These are phyloP conservation scores for Pseudoneurospora amorphoporcata DNA, from an alignment of 495 filamentous ascomycete species.

Conservation along the genomic window DNA sequence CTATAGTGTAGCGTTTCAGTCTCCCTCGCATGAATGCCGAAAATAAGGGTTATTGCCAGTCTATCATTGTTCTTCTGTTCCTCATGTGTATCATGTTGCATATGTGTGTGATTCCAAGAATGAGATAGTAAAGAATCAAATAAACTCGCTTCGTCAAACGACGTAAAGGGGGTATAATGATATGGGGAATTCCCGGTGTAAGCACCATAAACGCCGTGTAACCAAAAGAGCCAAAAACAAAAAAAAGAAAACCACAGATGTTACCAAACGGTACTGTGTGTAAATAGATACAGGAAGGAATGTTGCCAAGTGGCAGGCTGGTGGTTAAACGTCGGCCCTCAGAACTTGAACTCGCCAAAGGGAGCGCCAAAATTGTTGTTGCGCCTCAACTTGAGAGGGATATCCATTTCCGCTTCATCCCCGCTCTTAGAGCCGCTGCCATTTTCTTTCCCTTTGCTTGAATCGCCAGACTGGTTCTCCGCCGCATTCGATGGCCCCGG, in stretches of 20 bases:
- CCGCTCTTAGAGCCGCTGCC: slow-evolving; percentile 18
- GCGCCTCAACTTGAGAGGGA: slow-evolving; percentile 47
- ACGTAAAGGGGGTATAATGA: background rate
- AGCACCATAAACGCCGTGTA: background rate
- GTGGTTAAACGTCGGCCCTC: background rate
- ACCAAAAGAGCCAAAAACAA: background rate
- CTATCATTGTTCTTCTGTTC: background rate
- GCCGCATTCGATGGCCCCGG: background rate
- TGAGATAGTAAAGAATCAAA: background rate
- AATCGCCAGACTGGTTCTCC: slow-evolving; percentile 1
- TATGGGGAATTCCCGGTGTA: background rate
- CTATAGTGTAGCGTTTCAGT: background rate
- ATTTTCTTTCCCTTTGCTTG: slow-evolving; percentile 7
- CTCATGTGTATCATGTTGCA: background rate
- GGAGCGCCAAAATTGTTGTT: slow-evolving; percentile 52
- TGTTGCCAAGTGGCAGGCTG: background rate
- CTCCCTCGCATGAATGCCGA: background rate
- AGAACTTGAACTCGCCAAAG: slow-evolving; percentile 19
- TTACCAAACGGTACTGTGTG: background rate
- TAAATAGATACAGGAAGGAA: background rate
- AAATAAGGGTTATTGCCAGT: background rate
- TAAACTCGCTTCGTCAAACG: background rate
- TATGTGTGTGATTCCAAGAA: background rate
- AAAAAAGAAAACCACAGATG: background rate
- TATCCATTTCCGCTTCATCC: slow-evolving; percentile 35